Percentiles rank a stretch among this genome's conserved stretches.
phyloP scores from a whole-genome alignment of 164 flowering plant species.

The Brasenia schreberi region DNA sequence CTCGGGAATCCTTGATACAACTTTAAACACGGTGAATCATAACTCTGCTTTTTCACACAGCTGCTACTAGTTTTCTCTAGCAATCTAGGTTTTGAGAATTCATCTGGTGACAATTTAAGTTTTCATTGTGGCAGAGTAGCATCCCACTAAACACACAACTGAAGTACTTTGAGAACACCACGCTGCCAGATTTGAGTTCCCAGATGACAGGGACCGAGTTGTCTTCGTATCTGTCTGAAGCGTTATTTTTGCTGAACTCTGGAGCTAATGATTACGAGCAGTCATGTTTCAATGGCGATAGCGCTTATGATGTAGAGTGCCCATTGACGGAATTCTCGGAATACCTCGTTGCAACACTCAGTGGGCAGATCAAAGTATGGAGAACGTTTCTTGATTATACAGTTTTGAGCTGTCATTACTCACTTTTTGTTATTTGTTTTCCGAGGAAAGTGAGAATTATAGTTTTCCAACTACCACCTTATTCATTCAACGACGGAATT shows the following conservation, averaged over 20 bases:
- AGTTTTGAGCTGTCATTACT: no score
- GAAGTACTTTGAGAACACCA: not conserved
- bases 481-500: no score
- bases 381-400: no score
- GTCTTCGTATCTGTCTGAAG: not conserved
- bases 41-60: not conserved
- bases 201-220: not conserved
- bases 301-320: not conserved
- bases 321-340: not conserved
- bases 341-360: not conserved
- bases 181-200: not conserved
- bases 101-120: not conserved
- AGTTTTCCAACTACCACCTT: no score
- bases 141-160: not conserved
- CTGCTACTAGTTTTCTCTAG: no score
- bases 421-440: not conserved
- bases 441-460: no score
- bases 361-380: not conserved
- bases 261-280: not conserved
- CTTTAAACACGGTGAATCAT: not conserved
- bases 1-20: constrained; percentile 2
- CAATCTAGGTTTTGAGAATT: no score
- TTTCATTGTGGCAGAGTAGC: not conserved
- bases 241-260: not conserved
- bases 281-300: not conserved